Percentiles rank a stretch among this genome's conserved stretches.
Evolutionary conservation across 106 monocot species (phyloP).

Genomic region (Hemerocallis citrina): DNA sequence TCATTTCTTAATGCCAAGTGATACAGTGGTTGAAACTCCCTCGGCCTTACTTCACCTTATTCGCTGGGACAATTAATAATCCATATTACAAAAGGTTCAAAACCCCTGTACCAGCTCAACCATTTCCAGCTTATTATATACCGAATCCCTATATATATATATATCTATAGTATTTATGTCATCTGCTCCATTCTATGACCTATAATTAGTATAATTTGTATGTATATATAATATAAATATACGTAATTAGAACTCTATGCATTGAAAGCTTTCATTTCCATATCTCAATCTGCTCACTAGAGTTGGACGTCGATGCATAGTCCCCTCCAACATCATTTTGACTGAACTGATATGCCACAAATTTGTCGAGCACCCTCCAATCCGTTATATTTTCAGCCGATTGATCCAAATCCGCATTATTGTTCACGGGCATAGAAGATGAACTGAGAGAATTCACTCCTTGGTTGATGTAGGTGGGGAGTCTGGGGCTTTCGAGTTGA

Average conservation of each 20-base stretch:
- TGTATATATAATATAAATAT: not conserved
- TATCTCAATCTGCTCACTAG: constrained; percentile 21
- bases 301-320: constrained; percentile 37
- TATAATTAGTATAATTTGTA: constrained; percentile 9
- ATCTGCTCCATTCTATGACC: not conserved
- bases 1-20: too few species aligned
- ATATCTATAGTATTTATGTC: not conserved
- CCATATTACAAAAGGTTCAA: too few species aligned
- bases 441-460: not conserved
- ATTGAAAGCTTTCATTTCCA: constrained; percentile 23
- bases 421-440: not conserved
- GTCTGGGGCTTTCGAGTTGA: constrained; percentile 35
- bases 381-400: constrained; percentile 41
- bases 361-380: constrained; percentile 76
- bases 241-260: not conserved
- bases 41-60: too few species aligned
- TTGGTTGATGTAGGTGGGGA: constrained; percentile 7
- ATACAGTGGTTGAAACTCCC: too few species aligned
- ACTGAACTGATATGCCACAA: constrained; percentile 78
- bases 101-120: too few species aligned
- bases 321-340: constrained; percentile 6
- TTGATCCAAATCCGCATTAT: not conserved
- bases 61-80: too few species aligned
- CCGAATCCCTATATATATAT: too few species aligned
- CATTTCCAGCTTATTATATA: constrained; percentile 4